Conservation (phyloP, 257 asterid genomes). For the Solanum piurae region DNA sequence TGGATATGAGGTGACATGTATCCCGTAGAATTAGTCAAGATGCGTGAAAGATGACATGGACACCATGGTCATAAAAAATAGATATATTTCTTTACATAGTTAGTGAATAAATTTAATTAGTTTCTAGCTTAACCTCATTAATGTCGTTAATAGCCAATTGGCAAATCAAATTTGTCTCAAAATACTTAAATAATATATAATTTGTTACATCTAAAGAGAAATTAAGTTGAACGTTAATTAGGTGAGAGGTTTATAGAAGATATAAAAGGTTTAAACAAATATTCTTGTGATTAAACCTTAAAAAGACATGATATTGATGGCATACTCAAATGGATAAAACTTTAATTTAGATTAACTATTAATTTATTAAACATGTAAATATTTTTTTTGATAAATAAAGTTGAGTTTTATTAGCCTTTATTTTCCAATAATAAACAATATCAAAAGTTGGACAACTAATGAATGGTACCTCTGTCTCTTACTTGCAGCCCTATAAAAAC, state of each 20-base stretch:
- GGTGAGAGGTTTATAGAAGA: not conserved
- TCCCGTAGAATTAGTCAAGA: rapidly evolving
- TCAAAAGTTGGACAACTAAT: slow-evolving; percentile 1
- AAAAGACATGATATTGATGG: not conserved
- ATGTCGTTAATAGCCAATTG: not conserved
- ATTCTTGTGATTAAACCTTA: not conserved
- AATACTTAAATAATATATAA: not conserved
- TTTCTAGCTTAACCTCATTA: not conserved
- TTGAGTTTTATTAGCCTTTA: not conserved
- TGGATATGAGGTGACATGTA: not conserved
- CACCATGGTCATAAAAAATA: not conserved
- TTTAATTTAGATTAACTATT: not conserved
- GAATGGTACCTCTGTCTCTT: not conserved
- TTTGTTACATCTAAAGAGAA: not conserved
- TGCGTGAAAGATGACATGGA: rapidly evolving
- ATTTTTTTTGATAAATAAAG: not conserved
- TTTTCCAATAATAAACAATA: not conserved
- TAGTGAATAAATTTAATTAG: not conserved
- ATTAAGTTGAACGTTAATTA: not conserved
- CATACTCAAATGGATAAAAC: not conserved
- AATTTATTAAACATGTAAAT: not conserved
- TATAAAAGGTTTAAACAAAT: not conserved
- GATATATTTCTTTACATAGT: not conserved
- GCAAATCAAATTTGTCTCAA: not conserved
- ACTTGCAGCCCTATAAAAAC: slow-evolving; percentile 24